Evolutionary conservation across 192 early-diverging fungal genomes (phyloP).

Genomic region (Backusella circina): DNA sequence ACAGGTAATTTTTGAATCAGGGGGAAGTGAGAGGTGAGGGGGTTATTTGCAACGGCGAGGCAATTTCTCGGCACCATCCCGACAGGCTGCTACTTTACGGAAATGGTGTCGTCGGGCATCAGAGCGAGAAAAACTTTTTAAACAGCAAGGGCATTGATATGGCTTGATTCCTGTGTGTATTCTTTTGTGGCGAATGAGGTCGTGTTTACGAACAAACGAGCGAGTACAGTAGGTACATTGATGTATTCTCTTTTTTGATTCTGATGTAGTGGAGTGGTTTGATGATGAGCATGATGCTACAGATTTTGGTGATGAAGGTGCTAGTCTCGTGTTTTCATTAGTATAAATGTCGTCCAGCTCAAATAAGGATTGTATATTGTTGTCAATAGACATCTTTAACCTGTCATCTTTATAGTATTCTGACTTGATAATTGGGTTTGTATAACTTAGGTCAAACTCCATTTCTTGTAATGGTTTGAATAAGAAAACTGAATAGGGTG

Average conservation of each 20-base stretch:
- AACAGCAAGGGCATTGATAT: conserved; percentile 13
- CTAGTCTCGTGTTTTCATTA: neutral
- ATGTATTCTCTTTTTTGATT: neutral
- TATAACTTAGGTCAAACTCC: neutral
- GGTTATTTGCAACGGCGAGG: neutral
- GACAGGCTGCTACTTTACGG: neutral
- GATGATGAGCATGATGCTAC: neutral
- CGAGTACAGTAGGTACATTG: neutral
- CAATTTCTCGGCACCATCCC: neutral
- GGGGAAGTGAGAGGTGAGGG: neutral
- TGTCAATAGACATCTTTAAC: neutral
- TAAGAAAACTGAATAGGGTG: neutral
- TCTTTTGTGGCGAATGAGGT: conserved; percentile 1
- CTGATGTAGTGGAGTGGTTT: neutral
- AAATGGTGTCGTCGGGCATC: conserved; percentile 14
- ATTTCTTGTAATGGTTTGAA: neutral
- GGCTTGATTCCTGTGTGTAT: conserved; percentile 18
- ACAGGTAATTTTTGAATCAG: neutral
- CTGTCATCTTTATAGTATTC: neutral
- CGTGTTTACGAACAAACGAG: conserved; percentile 10
- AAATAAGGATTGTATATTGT: neutral
- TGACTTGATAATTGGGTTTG: neutral
- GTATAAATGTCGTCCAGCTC: neutral
- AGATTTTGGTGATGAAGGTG: neutral
- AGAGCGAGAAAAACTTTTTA: conserved; percentile 4